Percentiles rank a stretch among this genome's conserved stretches.
Conservation (phyloP, 495 filamentous ascomycete genomes). For the Podospora fimiseda region DNA sequence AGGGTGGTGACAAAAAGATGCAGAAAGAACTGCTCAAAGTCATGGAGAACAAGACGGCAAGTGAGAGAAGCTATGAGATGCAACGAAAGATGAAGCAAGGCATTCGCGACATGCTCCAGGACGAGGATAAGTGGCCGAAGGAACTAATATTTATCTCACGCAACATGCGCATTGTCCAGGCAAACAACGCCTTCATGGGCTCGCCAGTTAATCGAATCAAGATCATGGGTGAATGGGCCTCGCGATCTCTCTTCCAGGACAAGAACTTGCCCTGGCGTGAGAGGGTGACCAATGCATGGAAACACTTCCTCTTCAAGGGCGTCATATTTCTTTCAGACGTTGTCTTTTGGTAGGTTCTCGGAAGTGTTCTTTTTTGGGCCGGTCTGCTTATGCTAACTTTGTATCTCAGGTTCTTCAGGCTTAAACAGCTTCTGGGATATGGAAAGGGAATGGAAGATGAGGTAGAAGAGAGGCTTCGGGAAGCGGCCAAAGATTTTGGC, state of each 20-base stretch:
- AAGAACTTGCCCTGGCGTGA: constrained; percentile 31
- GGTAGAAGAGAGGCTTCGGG: constrained; percentile 76
- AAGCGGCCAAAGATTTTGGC: constrained; percentile 84
- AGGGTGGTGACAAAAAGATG: constrained; percentile 68
- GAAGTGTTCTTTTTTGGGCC: too few relatives aligned
- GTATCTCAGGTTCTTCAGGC: constrained; percentile 49
- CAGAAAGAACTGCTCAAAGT: constrained; percentile 49
- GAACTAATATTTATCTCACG: constrained; percentile 94
- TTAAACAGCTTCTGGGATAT: constrained; percentile 64
- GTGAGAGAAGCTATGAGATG: constrained; percentile 71
- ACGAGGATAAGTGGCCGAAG: constrained; percentile 87
- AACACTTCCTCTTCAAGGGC: constrained; percentile 70
- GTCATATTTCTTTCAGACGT: constrained; percentile 76
- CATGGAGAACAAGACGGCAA: constrained; percentile 49
- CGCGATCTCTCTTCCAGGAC: constrained; percentile 65
- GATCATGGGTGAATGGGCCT: constrained; percentile 89
- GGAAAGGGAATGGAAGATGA: constrained; percentile 92
- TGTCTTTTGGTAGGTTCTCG: constrained; percentile 57
- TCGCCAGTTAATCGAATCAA: constrained; percentile 93
- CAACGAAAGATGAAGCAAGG: constrained; percentile 78
- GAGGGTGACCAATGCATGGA: constrained; percentile 49
- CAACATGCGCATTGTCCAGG: constrained; percentile 85
- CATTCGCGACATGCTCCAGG: constrained; percentile 74
- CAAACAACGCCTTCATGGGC: constrained; percentile 65
- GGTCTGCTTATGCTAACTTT: too few relatives aligned